A percentile compares a stretch with the other conserved stretches of the same genome.
phyloP scores from a whole-genome alignment of 495 filamentous ascomycete genomes.

The Sabuloglossum arenarium region DNA sequence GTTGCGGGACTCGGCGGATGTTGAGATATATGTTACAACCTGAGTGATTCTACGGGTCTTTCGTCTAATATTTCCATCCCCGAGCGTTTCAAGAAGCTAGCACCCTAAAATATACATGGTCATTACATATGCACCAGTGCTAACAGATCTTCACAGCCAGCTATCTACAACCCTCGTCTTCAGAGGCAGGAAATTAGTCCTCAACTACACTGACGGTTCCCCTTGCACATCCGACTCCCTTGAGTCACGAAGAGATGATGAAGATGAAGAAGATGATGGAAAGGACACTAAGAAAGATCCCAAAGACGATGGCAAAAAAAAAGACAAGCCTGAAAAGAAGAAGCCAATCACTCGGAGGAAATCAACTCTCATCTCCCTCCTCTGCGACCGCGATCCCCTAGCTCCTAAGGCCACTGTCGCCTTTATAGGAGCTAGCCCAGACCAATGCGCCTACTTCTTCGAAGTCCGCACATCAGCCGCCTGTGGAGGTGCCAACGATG shows the following conservation, averaged over 20 bases:
- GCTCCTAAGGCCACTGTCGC: conserved; percentile 40
- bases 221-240: conserved; percentile 18
- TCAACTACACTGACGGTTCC: conserved; percentile 88
- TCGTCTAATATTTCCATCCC: neutral
- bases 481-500: conserved; percentile 48
- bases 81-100: neutral
- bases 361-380: conserved; percentile 77
- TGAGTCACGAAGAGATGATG: conserved; percentile 11
- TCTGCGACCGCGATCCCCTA: conserved; percentile 61
- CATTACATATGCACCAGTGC: neutral
- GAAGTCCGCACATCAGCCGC: conserved; percentile 75
- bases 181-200: conserved; percentile 71
- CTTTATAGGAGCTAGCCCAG: conserved; percentile 64
- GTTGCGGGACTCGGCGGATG: neutral
- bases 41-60: neutral
- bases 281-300: conserved; percentile 17
- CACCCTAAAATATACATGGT: neutral
- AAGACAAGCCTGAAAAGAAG: conserved; percentile 20
- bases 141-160: conserved; percentile 7
- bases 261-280: conserved; percentile 21
- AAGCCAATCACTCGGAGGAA: conserved; percentile 35
- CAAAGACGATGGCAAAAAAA: conserved; percentile 13
- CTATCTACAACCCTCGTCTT: conserved; percentile 44
- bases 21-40: neutral
- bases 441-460: conserved; percentile 93